phyloP scores from a whole-genome alignment of 1,284 basidiomycete species.

The Irpex lacteus region DNA sequence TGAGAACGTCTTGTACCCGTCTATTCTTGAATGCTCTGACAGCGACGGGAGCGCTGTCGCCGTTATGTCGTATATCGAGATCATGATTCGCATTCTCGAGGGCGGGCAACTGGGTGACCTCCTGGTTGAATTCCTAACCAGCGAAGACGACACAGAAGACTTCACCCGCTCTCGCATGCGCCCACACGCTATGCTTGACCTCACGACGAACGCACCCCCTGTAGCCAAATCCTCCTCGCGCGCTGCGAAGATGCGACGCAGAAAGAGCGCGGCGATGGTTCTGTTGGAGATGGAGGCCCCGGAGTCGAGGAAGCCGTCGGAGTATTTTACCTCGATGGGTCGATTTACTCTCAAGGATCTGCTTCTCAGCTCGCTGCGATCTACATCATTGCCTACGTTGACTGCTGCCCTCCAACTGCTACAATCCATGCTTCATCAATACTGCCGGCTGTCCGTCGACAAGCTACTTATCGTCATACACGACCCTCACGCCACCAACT shows the following conservation, averaged over 20 bases:
- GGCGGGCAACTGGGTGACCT: conserved; percentile 68
- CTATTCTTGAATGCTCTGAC: conserved; percentile 91
- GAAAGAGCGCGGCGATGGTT: conserved; percentile 84
- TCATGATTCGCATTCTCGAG: conserved; percentile 77
- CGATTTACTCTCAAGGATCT: conserved; percentile 91
- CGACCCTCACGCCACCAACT: conserved; percentile 72
- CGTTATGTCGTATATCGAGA: conserved; percentile 95
- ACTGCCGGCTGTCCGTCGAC: conserved; percentile 66
- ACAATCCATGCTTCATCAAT: conserved; percentile 68
- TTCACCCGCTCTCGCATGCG: conserved; percentile 43
- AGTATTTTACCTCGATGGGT: conserved; percentile 83
- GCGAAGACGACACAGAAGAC: conserved; percentile 73
- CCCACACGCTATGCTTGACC: conserved; percentile 40
- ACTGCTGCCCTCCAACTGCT: conserved; percentile 80
- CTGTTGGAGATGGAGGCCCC: conserved; percentile 82
- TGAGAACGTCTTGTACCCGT: conserved; percentile 92
- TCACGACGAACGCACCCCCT: conserved; percentile 37
- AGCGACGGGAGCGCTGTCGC: conserved; percentile 92
- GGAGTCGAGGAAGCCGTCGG: conserved; percentile 59
- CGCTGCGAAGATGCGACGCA: conserved; percentile 47
- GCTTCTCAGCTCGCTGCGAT: conserved; percentile 74
- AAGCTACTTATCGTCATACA: conserved; percentile 67
- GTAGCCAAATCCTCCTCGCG: conserved; percentile 27
- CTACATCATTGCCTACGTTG: conserved; percentile 58
- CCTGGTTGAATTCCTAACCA: conserved; percentile 78